Evolutionary conservation across 73 alveolate genomes (phyloP), one percentile per base, ranked within the genome.

Genomic region (Paramecium pentaurelia): DNA sequence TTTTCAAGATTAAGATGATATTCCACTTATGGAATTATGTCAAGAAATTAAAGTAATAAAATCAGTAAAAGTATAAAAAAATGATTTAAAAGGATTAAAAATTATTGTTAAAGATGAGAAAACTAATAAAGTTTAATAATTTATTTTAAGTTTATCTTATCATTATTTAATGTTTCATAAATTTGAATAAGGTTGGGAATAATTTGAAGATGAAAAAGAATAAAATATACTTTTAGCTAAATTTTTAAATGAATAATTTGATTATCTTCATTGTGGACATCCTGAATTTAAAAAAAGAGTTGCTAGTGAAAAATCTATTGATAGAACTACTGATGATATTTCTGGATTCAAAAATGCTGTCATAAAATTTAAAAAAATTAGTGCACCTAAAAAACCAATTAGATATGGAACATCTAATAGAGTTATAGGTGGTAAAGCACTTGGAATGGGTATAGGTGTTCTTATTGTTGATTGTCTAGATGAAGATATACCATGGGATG

Each of bases 371-470:
- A 80, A 80, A 36, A 44, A 80, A 27, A 49, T 80, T 9, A 80
- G 91, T 80, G 91, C 91, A 1, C 91, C 91, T 20, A 80, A 80
- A 80, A 80, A 80, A 49, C 91, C 91, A 8, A 80, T 80, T 6
- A 80, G 73, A 80, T 80, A 80, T 80, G 91, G 91, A 22, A 49
- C 91, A 44, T 18, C 44, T 4, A 80, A 22, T 22, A 44, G 73
- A 42, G 27, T 80, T 8, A 64, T 80, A 20, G 91, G 77, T 38
- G 91, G 58, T 20, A 80, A 80, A 80, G 91, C 91, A 25, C 75
- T 80, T 20, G 91, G 91, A 80, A 28, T 49, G 47, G 91, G 91
- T 27, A 25, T 80, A 0, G 91, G 91, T 38, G 49, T 42, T 27
- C 73, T 80, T 18, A 42, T 80, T 44, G 91, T 80, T 22, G 91